These are phyloP conservation scores for Durusdinium trenchii DNA, from an alignment of 73 alveolate species.

Conservation along the genomic window DNA sequence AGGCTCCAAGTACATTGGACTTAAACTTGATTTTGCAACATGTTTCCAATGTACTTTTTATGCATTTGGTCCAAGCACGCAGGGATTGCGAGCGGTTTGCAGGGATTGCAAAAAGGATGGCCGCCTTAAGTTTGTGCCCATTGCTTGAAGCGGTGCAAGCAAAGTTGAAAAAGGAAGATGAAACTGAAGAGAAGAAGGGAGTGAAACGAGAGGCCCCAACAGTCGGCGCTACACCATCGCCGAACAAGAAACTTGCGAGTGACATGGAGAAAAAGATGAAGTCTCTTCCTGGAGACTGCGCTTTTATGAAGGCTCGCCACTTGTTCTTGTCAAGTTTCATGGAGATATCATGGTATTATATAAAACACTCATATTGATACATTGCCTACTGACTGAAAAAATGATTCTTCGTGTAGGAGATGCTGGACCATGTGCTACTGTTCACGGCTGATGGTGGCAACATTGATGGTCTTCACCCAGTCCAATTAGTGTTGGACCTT, in stretches of 20 bases:
- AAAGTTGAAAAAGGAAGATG: background rate
- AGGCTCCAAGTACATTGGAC: too few relatives aligned
- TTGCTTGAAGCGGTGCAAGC: background rate
- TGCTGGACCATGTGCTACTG: background rate
- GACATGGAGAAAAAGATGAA: background rate
- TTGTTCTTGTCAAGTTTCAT: too few relatives aligned
- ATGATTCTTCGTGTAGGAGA: background rate
- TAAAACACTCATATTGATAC: background rate
- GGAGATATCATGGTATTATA: background rate
- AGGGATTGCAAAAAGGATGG: background rate
- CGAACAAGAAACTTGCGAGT: background rate
- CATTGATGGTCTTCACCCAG: background rate
- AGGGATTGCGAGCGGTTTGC: too few relatives aligned
- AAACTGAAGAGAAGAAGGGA: background rate
- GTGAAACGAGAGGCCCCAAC: background rate
- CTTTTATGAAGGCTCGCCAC: background rate
- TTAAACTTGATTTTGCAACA: too few relatives aligned
- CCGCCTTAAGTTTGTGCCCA: background rate
- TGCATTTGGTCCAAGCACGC: too few relatives aligned
- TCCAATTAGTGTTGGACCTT: background rate
- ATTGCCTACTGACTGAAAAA: too few relatives aligned
- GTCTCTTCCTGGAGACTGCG: background rate
- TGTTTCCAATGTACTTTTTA: too few relatives aligned
- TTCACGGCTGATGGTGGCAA: constrained; percentile 5
- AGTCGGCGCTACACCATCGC: background rate